Percentiles rank a stretch among this genome's conserved stretches.
These are phyloP conservation scores for Xylaria polymorpha DNA, from an alignment of 2,329 filamentous ascomycete species.

Conservation along the genomic window DNA sequence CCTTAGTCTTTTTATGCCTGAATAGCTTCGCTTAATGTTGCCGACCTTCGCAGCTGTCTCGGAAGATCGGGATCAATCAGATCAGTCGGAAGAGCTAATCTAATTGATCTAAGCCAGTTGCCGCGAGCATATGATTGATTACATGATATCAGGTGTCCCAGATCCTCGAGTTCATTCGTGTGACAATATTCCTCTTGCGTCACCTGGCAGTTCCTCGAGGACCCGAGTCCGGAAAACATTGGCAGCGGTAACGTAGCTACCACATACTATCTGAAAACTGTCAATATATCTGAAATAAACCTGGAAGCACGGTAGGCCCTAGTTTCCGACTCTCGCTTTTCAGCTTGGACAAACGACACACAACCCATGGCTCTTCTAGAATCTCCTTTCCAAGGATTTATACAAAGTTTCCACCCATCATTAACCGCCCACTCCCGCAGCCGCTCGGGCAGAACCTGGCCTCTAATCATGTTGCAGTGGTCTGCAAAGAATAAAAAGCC, in stretches of 20 bases:
- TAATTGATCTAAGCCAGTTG: too few relatives aligned
- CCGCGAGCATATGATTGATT: too few relatives aligned
- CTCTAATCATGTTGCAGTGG: constrained; percentile 51
- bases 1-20: too few relatives aligned
- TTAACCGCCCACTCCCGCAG: constrained; percentile 25
- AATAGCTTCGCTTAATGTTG: too few relatives aligned
- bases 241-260: background rate
- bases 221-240: background rate
- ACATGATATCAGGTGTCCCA: too few relatives aligned
- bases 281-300: too few relatives aligned
- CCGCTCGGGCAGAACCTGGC: constrained; percentile 42
- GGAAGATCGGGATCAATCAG: too few relatives aligned
- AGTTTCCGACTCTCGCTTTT: background rate
- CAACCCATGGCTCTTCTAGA: constrained; percentile 2
- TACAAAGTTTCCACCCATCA: constrained; percentile 26
- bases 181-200: too few relatives aligned
- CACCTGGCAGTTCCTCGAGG: background rate
- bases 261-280: background rate
- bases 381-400: constrained; percentile 20
- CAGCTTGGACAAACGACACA: background rate
- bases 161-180: too few relatives aligned
- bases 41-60: too few relatives aligned
- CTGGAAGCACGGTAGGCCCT: background rate
- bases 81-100: too few relatives aligned
- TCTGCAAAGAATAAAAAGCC: constrained; percentile 40